Evolutionary conservation across 2,329 filamentous ascomycete genomes (phyloP), one percentile per base, ranked within the genome.

Genomic region (Diaporthe capsici): DNA sequence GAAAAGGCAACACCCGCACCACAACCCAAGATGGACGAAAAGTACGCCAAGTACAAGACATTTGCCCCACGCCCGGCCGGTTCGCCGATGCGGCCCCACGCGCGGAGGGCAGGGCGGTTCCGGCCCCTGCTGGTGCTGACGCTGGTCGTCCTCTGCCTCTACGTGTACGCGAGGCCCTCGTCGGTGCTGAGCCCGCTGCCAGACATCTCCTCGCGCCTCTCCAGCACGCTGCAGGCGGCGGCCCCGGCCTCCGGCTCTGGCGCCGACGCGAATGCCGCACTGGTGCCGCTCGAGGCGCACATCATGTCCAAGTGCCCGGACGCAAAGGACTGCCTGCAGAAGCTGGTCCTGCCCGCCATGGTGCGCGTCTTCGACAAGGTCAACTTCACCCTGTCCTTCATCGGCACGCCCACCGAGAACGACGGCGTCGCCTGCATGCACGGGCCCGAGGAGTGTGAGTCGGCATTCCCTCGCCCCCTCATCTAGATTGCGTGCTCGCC

Each of bases 281-380:
- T 88, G 75, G 93, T 98, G 6, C 94, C 95, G 5, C 85, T 99
- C 2, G 97, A 99, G 83, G 94, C 95, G 74, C 96, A 98, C 84
- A 97, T 98, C 80, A 99, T 98, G 93, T 94, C 92, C 86, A 98
- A 98, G 88, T 99, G 97, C 81, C 96, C 96, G 0, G 97, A 99
- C 84, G 95, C 97, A 2, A 90, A 90, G 87, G 93, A 95, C 82
- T 98, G 96, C 81, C 87, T 99, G 28, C 91, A 92, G 77, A 87
- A 95, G 76, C 86, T 99, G 79, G 89, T 99, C 34, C 86, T 98
- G 22, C 97, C 97, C 0, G 90, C 93, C 31, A 98, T 99, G 96
- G 92, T 95, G 84, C 90, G 91, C 75, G 90, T 96, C 51, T 89
- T 91, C 77, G 91, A 95, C 78, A 97, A 97, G 83, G 95, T 98